phyloP scores from a whole-genome alignment of 805 yeast genomes.

The Torulaspora franciscae region DNA sequence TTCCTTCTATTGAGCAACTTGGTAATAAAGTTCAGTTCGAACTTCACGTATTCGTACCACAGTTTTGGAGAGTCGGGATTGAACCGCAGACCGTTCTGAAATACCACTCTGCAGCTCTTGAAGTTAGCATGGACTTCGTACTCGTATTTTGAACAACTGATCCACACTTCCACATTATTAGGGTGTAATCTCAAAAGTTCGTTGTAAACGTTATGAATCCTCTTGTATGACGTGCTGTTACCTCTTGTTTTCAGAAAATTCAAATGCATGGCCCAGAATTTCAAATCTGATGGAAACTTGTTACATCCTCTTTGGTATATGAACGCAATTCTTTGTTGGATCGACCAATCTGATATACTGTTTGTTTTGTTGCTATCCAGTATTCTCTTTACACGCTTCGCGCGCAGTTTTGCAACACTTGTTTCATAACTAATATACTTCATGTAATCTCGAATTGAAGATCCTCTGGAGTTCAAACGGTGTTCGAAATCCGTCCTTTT shows the following conservation, averaged over 20 bases:
- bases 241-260: conserved; percentile 54
- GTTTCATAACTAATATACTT: conserved; percentile 76
- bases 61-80: conserved; percentile 66
- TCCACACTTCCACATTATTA: conserved; percentile 85
- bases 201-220: conserved; percentile 71
- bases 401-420: conserved; percentile 71
- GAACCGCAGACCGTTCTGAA: conserved; percentile 80
- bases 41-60: conserved; percentile 83
- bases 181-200: conserved; percentile 83
- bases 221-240: conserved; percentile 57
- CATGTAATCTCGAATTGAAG: conserved; percentile 69
- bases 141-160: conserved; percentile 91
- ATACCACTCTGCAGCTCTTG: conserved; percentile 77
- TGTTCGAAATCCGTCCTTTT: conserved; percentile 95
- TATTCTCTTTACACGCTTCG: conserved; percentile 62
- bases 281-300: conserved; percentile 71
- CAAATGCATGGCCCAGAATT: conserved; percentile 74
- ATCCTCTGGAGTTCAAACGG: conserved; percentile 76
- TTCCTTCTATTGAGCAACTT: conserved; percentile 79
- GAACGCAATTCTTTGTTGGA: conserved; percentile 71
- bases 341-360: conserved; percentile 82
- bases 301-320: conserved; percentile 78
- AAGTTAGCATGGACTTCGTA: conserved; percentile 84
- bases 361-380: conserved; percentile 52
- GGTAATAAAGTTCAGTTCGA: conserved; percentile 81